These are phyloP conservation scores for Geotrichum bryndzae DNA, from an alignment of 1,139 yeast genomes.

Conservation along the genomic window DNA sequence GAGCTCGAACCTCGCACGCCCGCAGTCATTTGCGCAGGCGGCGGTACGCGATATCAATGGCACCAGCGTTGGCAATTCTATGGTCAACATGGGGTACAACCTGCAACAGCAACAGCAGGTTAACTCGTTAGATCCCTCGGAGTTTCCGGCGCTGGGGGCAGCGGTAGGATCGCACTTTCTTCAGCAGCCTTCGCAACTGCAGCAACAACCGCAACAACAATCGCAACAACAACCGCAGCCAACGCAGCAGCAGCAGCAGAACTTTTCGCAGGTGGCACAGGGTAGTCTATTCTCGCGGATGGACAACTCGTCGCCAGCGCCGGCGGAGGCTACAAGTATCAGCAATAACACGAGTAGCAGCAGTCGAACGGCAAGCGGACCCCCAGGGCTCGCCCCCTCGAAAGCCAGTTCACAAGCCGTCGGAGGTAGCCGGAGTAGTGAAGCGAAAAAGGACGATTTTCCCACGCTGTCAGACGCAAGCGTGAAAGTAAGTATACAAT, in stretches of 20 bases:
- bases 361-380: conserved; percentile 7
- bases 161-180: conserved; percentile 18
- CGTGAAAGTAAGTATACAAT: conserved; percentile 1
- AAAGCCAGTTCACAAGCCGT: conserved; percentile 7
- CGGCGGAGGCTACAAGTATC: conserved; percentile 11
- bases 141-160: conserved; percentile 30
- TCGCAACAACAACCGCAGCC: neutral
- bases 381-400: conserved; percentile 10
- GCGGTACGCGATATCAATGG: conserved; percentile 17
- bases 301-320: conserved; percentile 9
- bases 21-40: conserved; percentile 20
- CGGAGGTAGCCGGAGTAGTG: neutral
- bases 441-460: conserved; percentile 19
- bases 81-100: conserved; percentile 12
- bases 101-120: conserved; percentile 16
- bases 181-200: conserved; percentile 7
- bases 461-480: conserved; percentile 25
- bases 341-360: conserved; percentile 11
- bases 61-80: neutral
- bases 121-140: conserved; percentile 25
- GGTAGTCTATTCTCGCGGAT: conserved; percentile 14
- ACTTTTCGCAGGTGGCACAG: conserved; percentile 11
- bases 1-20: neutral
- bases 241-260: conserved; percentile 1
- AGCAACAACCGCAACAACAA: conserved; percentile 1